Conservation (phyloP, 2,329 filamentous ascomycete species). For the Penicillium sp. region DNA sequence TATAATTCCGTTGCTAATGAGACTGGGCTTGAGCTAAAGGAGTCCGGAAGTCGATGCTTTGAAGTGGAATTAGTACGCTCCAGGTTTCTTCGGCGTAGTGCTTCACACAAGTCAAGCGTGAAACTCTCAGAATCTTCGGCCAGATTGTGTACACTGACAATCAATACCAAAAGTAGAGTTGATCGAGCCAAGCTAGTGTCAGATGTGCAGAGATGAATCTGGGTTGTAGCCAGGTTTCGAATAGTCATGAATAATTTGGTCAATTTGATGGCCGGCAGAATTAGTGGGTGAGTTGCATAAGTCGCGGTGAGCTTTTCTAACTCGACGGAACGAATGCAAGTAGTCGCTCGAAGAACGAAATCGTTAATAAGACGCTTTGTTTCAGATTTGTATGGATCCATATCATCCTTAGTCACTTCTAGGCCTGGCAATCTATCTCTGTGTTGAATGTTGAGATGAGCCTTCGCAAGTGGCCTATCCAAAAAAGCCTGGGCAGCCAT, state of each 20-base stretch:
- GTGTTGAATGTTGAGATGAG: not conserved
- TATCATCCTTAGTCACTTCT: not conserved
- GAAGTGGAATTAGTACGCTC: not conserved
- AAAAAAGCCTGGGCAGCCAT: not conserved
- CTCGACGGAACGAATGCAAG: not conserved
- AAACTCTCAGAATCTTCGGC: not conserved
- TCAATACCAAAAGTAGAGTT: not conserved
- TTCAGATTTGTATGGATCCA: not conserved
- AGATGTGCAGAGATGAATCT: not conserved
- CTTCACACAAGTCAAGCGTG: not conserved
- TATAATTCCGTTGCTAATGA: not conserved
- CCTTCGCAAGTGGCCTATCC: not conserved
- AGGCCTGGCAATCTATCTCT: not conserved
- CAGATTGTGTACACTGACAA: not conserved
- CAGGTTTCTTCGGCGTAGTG: not conserved
- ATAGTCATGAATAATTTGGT: not conserved
- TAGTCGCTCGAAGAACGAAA: not conserved
- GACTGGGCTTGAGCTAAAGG: not conserved
- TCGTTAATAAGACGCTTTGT: not conserved
- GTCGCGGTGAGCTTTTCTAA: not conserved
- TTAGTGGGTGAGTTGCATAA: not conserved
- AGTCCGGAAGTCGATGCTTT: not conserved
- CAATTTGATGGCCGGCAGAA: not conserved
- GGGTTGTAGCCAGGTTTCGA: not conserved
- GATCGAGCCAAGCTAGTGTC: not conserved